Evolutionary conservation across 1,284 basidiomycete genomes (phyloP), one percentile per base, ranked within the genome.

Genomic region (Tilletia setariae): DNA sequence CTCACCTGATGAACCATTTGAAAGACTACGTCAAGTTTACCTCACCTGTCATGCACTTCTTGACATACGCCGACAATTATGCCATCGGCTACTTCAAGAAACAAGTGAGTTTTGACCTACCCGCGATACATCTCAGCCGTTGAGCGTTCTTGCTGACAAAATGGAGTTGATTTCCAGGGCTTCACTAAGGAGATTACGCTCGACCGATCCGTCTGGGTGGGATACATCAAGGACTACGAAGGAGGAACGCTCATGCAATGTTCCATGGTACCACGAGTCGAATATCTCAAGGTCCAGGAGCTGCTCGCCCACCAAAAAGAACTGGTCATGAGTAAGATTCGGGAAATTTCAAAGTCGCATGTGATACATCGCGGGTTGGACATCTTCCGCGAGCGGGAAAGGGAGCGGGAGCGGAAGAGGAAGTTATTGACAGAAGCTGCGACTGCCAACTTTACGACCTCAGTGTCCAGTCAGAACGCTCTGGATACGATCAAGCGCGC

Each of bases 161-260:
- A 56, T 25, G 13, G 16, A 15, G 1, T 19, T 15, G 13, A 32
- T 61, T 32, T 6, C 30, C 28, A 61, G 49, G 94, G 95, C 0
- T 99, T 99, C 84, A 92, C 93, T 1, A 98, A 98, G 83, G 94
- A 98, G 74, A 96, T 99, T 74, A 91, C 90, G 0, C 88, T 96
- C 21, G 90, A 91, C 69, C 88, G 94, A 47, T 89, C 92, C 1
- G 86, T 91, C 2, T 99, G 96, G 96, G 94, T 95, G 0, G 96
- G 95, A 1, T 98, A 99, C 83, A 98, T 99, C 88, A 99, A 98
- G 84, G 96, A 99, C 83, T 99, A 99, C 83, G 96, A 99, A 83
- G 96, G 96, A 62, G 95, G 94, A n/a, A 99, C 96, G 59, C 92
- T 98, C 84, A 98, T 98, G 95, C 94, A 87, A 84, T 98, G 96